A percentile compares a stretch with the other conserved stretches of the same genome.
phyloP scores from a whole-genome alignment of 805 yeast species.

The Ogataea polymorpha region DNA sequence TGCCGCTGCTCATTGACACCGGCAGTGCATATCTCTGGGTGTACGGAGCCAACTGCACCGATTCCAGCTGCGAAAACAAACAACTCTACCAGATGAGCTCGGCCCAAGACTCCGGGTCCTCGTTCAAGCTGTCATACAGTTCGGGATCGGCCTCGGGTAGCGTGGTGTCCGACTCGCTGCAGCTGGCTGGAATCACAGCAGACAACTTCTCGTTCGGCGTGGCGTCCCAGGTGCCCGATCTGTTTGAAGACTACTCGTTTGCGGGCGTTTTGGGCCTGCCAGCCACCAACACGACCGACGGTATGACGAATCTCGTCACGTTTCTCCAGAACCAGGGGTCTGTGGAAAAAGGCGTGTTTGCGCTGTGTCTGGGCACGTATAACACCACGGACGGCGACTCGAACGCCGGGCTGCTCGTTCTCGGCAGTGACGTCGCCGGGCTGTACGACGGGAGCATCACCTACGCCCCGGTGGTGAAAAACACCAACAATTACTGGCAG shows the following conservation, averaged over 20 bases:
- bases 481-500: slow-evolving; percentile 48
- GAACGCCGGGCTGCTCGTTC: slow-evolving; percentile 41
- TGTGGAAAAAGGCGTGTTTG: slow-evolving; percentile 41
- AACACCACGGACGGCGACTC: slow-evolving; percentile 16
- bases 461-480: slow-evolving; percentile 36
- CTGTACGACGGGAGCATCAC: slow-evolving; percentile 41
- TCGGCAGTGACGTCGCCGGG: slow-evolving; percentile 39
- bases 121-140: slow-evolving; percentile 50
- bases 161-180: slow-evolving; percentile 38
- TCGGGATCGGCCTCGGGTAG: slow-evolving; percentile 53
- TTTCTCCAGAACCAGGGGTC: slow-evolving; percentile 34
- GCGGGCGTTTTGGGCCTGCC: slow-evolving; percentile 64
- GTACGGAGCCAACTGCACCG: slow-evolving; percentile 49
- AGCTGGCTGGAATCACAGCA: slow-evolving; percentile 36
- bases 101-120: slow-evolving; percentile 15
- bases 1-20: slow-evolving; percentile 58
- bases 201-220: slow-evolving; percentile 49
- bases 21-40: slow-evolving; percentile 67
- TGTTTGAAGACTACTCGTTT: slow-evolving; percentile 49
- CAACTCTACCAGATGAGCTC: slow-evolving; percentile 29
- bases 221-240: slow-evolving; percentile 49
- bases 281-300: slow-evolving; percentile 36
- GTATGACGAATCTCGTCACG: slow-evolving; percentile 39
- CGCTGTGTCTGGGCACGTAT: slow-evolving; percentile 40
- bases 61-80: slow-evolving; percentile 39